Conservation (phyloP, 2,329 filamentous ascomycete species). For the Thelonectria blattea region DNA sequence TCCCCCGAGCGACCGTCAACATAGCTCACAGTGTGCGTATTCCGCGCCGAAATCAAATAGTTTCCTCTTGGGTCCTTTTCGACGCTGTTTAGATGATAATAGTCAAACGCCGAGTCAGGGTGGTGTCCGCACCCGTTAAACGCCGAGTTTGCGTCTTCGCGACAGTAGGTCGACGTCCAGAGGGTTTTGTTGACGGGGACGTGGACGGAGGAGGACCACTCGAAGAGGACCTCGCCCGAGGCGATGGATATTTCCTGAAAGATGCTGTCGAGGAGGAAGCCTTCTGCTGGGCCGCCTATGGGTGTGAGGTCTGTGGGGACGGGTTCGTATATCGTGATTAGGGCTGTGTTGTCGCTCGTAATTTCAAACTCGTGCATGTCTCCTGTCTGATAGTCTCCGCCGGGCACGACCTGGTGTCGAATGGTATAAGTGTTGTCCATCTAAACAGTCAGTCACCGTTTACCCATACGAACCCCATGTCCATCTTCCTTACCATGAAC, state of each 20-base stretch:
- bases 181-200: not conserved
- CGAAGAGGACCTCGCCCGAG: conserved; percentile 1
- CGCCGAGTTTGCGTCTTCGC: not conserved
- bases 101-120: conserved; percentile 1
- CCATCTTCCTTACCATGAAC: conserved; percentile 8
- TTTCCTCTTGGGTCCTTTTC: not conserved
- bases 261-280: conserved; percentile 6
- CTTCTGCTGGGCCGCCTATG: conserved; percentile 2
- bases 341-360: conserved; percentile 1
- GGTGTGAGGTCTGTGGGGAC: not conserved
- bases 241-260: conserved; percentile 1
- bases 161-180: not conserved
- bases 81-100: conserved; percentile 1
- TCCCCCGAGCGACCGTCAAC: not conserved
- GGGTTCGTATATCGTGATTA: conserved; percentile 6
- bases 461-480: not conserved
- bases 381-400: not conserved
- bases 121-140: conserved; percentile 2
- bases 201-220: not conserved
- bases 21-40: conserved; percentile 3
- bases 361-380: conserved; percentile 8
- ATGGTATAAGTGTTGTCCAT: conserved; percentile 7
- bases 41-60: not conserved
- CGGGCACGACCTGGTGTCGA: not conserved
- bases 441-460: not conserved